These are phyloP conservation scores for Russula lepida DNA, from an alignment of 768 basidiomycete species.

Conservation along the genomic window DNA sequence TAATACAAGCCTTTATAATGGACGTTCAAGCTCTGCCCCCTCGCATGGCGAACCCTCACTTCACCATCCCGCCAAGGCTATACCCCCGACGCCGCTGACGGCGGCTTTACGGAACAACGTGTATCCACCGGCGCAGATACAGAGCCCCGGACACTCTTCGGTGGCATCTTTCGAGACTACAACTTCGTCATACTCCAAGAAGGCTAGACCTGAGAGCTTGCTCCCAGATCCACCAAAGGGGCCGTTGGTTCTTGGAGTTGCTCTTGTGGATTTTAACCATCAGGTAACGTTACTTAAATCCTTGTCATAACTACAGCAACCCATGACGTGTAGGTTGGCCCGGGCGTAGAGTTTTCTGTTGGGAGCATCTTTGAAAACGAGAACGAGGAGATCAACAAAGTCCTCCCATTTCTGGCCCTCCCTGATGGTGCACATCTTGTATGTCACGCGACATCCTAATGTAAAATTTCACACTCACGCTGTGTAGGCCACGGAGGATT, in stretches of 20 bases:
- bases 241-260: conserved; percentile 74
- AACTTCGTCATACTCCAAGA: conserved; percentile 47
- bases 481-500: conserved; percentile 77
- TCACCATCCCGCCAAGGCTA: conserved; percentile 3
- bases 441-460: conserved; percentile 25
- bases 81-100: conserved; percentile 6
- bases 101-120: conserved; percentile 26
- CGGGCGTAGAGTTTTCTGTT: conserved; percentile 76
- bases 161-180: conserved; percentile 50
- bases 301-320: conserved; percentile 2
- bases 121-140: conserved; percentile 49
- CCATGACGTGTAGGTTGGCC: conserved; percentile 59
- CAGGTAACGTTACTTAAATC: conserved; percentile 44
- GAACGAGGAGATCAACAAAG: conserved; percentile 76
- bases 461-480: conserved; percentile 1
- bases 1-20: conserved; percentile 6
- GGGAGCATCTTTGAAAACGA: conserved; percentile 79
- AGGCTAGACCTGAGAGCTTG: conserved; percentile 73
- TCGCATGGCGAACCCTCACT: conserved; percentile 1
- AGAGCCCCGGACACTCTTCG: conserved; percentile 42
- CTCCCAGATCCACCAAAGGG: conserved; percentile 51
- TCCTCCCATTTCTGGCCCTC: conserved; percentile 90
- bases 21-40: conserved; percentile 12
- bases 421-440: conserved; percentile 97
- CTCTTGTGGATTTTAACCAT: conserved; percentile 94